Evolutionary conservation across 805 yeast genomes (phyloP).

Genomic region (Lipomyces japonicus): DNA sequence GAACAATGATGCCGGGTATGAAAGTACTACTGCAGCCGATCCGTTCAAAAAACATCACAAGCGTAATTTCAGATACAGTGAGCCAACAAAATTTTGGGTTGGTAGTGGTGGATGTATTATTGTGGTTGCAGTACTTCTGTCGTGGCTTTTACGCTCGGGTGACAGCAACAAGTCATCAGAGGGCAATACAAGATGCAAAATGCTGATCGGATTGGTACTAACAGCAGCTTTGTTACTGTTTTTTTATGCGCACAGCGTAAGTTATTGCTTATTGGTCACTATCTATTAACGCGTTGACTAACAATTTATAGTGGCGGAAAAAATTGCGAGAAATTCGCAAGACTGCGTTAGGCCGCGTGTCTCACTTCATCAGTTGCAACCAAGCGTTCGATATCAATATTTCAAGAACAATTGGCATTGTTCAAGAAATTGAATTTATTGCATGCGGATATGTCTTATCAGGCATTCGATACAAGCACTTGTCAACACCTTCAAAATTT

Average conservation of each 20-base stretch:
- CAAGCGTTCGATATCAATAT: slow-evolving; percentile 26
- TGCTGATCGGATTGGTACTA: slow-evolving; percentile 16
- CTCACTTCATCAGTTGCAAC: slow-evolving; percentile 21
- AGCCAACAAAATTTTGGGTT: slow-evolving; percentile 29
- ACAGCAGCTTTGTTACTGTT: slow-evolving; percentile 15
- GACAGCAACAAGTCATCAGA: slow-evolving; percentile 1
- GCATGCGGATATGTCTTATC: slow-evolving; percentile 16
- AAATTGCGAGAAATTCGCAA: slow-evolving; percentile 22
- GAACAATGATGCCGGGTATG: background rate
- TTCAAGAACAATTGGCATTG: slow-evolving; percentile 21
- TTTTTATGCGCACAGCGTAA: slow-evolving; percentile 24
- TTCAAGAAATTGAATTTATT: slow-evolving; percentile 30
- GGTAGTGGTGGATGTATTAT: slow-evolving; percentile 40
- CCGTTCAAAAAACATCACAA: background rate
- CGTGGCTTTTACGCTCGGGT: slow-evolving; percentile 29
- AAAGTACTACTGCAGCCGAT: too few relatives aligned
- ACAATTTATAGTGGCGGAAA: slow-evolving; percentile 22
- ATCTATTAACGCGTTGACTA: background rate
- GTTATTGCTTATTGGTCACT: slow-evolving; percentile 1
- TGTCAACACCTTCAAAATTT: background rate
- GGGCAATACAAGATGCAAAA: slow-evolving; percentile 7
- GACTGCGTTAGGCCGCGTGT: slow-evolving; percentile 11
- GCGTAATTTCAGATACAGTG: background rate
- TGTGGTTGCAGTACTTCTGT: slow-evolving; percentile 36
- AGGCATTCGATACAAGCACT: background rate